Conservation (phyloP, 1,284 basidiomycete species). For the Coniferiporia sulphurascens region DNA sequence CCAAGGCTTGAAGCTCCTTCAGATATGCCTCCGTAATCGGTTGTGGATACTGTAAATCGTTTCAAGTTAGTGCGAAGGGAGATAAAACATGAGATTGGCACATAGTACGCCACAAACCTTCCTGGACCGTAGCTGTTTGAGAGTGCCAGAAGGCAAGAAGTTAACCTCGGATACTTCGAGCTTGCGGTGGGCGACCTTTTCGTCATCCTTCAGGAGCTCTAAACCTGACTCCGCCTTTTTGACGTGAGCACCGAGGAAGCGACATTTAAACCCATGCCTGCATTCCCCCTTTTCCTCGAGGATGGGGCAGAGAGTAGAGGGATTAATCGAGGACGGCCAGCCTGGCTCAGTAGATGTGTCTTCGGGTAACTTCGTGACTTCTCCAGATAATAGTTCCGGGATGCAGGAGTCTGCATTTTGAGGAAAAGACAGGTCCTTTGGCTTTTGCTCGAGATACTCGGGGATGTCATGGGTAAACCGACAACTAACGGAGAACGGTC, state of each 20-base stretch:
- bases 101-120: constrained; percentile 43
- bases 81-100: background rate
- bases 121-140: constrained; percentile 58
- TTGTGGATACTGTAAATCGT: constrained; percentile 50
- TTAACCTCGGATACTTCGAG: constrained; percentile 70
- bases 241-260: constrained; percentile 81
- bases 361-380: constrained; percentile 27
- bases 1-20: constrained; percentile 45
- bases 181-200: constrained; percentile 48
- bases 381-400: constrained; percentile 29
- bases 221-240: constrained; percentile 39
- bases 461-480: constrained; percentile 77
- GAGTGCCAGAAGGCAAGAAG: constrained; percentile 51
- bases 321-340: constrained; percentile 38
- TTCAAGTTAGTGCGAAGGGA: background rate
- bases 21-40: constrained; percentile 70
- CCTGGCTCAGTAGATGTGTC: constrained; percentile 17
- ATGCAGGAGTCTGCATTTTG: constrained; percentile 35
- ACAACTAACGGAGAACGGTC: constrained; percentile 47
- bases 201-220: constrained; percentile 48
- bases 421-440: constrained; percentile 61
- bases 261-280: constrained; percentile 85
- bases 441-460: constrained; percentile 75
- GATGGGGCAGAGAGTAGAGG: constrained; percentile 61
- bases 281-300: constrained; percentile 77